A percentile compares a stretch with the other conserved stretches of the same genome.
These are phyloP conservation scores for Acrocalymma vagum DNA, from an alignment of 2,329 filamentous ascomycete species.

Conservation along the genomic window DNA sequence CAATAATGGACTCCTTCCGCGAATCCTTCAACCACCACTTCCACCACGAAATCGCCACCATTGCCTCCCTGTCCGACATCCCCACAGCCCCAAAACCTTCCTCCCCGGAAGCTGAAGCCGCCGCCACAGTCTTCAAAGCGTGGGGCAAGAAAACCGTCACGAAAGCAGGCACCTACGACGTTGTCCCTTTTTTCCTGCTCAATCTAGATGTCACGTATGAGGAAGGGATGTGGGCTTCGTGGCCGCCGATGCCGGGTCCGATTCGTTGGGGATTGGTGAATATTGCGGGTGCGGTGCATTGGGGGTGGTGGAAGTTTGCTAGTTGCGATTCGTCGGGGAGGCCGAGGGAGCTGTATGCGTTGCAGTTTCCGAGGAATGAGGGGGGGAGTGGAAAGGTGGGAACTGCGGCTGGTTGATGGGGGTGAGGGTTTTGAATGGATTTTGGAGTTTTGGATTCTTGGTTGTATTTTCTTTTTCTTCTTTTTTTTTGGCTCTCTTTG, in stretches of 20 bases:
- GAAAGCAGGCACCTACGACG: constrained; percentile 67
- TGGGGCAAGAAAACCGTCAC: constrained; percentile 72
- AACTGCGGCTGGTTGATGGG: too few relatives aligned
- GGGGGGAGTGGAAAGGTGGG: too few relatives aligned
- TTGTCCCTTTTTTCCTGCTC: constrained; percentile 71
- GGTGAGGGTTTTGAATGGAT: too few relatives aligned
- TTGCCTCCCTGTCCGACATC: constrained; percentile 52
- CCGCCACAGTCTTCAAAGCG: constrained; percentile 62
- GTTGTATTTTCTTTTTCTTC: too few relatives aligned
- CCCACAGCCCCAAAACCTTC: constrained; percentile 59
- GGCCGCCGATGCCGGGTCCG: constrained; percentile 70
- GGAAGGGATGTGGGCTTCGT: constrained; percentile 67
- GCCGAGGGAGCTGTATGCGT: constrained; percentile 53
- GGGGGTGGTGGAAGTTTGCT: constrained; percentile 70
- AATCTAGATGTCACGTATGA: constrained; percentile 69
- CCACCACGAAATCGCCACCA: constrained; percentile 43
- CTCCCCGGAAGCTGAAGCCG: constrained; percentile 54
- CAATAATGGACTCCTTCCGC: constrained; percentile 40
- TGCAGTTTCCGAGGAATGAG: too few relatives aligned
- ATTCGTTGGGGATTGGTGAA: constrained; percentile 69
- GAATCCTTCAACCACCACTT: constrained; percentile 39
- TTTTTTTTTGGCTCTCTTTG: too few relatives aligned
- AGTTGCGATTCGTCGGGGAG: constrained; percentile 65
- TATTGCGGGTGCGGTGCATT: constrained; percentile 64
- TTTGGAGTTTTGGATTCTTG: too few relatives aligned